A percentile compares a stretch with the other conserved stretches of the same genome.
Evolutionary conservation across 371 early-diverging fungal genomes (phyloP).

Genomic region (Mucor irregularis): DNA sequence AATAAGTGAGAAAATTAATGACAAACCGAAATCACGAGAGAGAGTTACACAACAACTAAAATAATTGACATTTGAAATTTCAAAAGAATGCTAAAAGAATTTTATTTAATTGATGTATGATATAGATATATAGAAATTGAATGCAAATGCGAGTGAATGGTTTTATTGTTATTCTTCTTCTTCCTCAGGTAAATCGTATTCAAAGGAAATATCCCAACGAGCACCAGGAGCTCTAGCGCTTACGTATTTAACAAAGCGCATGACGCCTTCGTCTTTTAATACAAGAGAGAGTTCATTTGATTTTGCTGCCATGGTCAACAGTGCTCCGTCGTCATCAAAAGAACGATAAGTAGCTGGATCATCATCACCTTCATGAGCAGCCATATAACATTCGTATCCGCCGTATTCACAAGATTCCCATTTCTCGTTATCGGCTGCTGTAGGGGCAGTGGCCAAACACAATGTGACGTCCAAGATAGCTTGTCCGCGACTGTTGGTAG

Average conservation of each 20-base stretch:
- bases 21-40: no score
- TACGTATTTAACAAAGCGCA: conserved; percentile 79
- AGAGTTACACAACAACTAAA: background rate
- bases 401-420: conserved; percentile 72
- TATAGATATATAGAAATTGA: no score
- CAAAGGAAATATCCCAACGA: conserved; percentile 79
- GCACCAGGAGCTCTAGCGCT: conserved; percentile 66
- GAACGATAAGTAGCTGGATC: conserved; percentile 71
- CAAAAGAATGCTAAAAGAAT: no score
- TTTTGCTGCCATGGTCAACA: conserved; percentile 67
- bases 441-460: conserved; percentile 41
- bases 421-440: conserved; percentile 1
- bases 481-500: conserved; percentile 18
- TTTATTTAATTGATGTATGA: no score
- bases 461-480: conserved; percentile 56
- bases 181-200: conserved; percentile 46
- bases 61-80: background rate
- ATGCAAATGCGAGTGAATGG: no score
- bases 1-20: conserved; percentile 5
- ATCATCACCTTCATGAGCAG: conserved; percentile 65
- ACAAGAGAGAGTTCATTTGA: conserved; percentile 66
- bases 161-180: background rate
- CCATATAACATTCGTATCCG: conserved; percentile 79
- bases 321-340: conserved; percentile 63
- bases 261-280: conserved; percentile 69